Conservation (phyloP, 495 filamentous ascomycete species). For the Penicillium goetzii region DNA sequence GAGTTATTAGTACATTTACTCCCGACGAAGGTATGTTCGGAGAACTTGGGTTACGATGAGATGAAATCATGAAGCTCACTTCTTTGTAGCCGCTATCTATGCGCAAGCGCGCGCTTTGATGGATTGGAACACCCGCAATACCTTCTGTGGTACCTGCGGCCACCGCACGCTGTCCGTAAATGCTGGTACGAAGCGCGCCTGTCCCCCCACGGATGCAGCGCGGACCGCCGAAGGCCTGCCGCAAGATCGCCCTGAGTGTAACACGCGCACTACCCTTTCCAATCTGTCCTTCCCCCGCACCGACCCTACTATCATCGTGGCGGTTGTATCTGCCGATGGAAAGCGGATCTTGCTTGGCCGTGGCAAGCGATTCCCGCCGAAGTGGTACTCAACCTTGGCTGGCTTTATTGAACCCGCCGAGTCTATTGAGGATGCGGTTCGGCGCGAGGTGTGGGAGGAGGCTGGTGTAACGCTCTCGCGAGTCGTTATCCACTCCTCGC, state of each 20-base stretch:
- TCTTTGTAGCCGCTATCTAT: conserved; percentile 73
- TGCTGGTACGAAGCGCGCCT: conserved; percentile 87
- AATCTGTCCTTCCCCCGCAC: conserved; percentile 93
- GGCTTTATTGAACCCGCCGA: conserved; percentile 96
- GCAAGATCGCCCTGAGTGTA: conserved; percentile 66
- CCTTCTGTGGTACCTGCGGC: conserved; percentile 88
- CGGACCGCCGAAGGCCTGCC: conserved; percentile 38
- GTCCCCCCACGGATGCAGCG: conserved; percentile 75
- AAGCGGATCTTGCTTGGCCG: conserved; percentile 82
- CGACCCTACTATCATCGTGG: conserved; percentile 95
- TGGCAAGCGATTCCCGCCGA: conserved; percentile 76
- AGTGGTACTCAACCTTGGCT: conserved; percentile 89
- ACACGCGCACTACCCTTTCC: conserved; percentile 65
- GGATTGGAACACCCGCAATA: conserved; percentile 95
- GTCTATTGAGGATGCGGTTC: conserved; percentile 91
- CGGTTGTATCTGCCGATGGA: conserved; percentile 75
- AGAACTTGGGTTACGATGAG: neutral
- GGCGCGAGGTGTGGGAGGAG: conserved; percentile 96
- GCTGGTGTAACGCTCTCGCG: conserved; percentile 81
- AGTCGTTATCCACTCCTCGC: conserved; percentile 89
- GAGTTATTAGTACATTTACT: conserved; percentile 60
- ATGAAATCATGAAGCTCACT: neutral
- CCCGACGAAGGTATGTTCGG: conserved; percentile 60
- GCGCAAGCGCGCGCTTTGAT: conserved; percentile 87
- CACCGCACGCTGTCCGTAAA: conserved; percentile 82